Percentiles rank a stretch among this genome's conserved stretches.
Evolutionary conservation across 75 land plant species (phyloP).

Genomic region (Azolla pinnata): DNA sequence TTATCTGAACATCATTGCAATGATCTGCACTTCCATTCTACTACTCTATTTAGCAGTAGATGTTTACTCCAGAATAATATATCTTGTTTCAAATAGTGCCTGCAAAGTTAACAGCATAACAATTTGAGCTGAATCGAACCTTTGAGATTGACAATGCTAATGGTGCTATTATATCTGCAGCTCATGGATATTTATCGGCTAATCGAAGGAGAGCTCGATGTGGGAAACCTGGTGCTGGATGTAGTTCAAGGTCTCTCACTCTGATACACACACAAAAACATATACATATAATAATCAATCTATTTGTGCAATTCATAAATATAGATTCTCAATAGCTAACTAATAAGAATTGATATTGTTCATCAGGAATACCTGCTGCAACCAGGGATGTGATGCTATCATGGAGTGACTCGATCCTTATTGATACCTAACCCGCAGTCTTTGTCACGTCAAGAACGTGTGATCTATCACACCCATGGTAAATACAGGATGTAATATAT

Average conservation of each 20-base stretch:
- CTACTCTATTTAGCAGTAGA: too few species aligned
- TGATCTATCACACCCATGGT: too few species aligned
- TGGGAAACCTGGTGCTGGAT: slow-evolving; percentile 54
- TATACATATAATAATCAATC: neutral
- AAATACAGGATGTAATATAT: too few species aligned
- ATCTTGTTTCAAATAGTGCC: too few species aligned
- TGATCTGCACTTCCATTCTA: too few species aligned
- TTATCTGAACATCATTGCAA: too few species aligned
- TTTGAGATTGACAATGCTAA: too few species aligned
- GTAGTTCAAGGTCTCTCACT: slow-evolving; percentile 50
- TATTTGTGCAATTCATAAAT: neutral
- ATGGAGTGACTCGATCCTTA: slow-evolving; percentile 75
- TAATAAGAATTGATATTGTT: neutral
- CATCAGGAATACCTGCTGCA: slow-evolving; percentile 65
- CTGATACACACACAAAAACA: neutral
- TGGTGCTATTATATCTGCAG: slow-evolving; percentile 31
- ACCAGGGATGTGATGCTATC: slow-evolving; percentile 76
- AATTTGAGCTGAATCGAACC: too few species aligned
- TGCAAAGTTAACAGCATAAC: too few species aligned
- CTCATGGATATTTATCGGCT: slow-evolving; percentile 80
- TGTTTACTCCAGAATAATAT: too few species aligned
- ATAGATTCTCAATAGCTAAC: neutral
- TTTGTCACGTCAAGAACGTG: too few species aligned
- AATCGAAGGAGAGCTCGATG: slow-evolving; percentile 64
- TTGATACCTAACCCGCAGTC: too few species aligned